These are phyloP conservation scores for Pilobolus umbonatus DNA, from an alignment of 192 early-diverging fungal species.

Conservation along the genomic window DNA sequence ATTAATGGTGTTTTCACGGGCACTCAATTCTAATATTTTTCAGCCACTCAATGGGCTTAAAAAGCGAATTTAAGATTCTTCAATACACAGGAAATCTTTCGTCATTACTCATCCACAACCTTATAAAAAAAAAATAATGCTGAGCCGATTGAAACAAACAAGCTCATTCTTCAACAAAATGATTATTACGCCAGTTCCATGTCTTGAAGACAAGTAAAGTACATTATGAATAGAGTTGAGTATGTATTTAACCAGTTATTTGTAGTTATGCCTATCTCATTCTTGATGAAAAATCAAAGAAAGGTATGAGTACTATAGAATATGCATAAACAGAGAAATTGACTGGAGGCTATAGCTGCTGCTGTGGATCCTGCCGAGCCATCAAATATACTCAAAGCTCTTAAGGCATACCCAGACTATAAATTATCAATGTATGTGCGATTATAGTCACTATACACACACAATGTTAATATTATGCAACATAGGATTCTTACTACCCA, in stretches of 20 bases:
- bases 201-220: slow-evolving; percentile 35
- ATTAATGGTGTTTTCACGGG: too few species aligned
- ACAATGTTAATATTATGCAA: not conserved
- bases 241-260: not conserved
- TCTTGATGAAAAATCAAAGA: slow-evolving; percentile 27
- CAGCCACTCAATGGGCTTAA: too few species aligned
- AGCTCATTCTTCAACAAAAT: slow-evolving; percentile 13
- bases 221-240: not conserved
- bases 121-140: slow-evolving; percentile 7
- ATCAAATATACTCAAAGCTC: slow-evolving; percentile 19
- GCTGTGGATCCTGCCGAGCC: slow-evolving; percentile 35
- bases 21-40: too few species aligned
- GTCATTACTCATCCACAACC: too few species aligned
- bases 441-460: not conserved
- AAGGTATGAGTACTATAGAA: slow-evolving; percentile 9
- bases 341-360: slow-evolving; percentile 16
- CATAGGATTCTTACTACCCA: slow-evolving; percentile 37
- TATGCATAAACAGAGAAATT: not conserved
- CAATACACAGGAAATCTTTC: too few species aligned
- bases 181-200: slow-evolving; percentile 30
- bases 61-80: too few species aligned
- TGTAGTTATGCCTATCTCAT: slow-evolving; percentile 33
- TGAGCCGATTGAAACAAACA: slow-evolving; percentile 5
- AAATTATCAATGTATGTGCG: slow-evolving; percentile 24
- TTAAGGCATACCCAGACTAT: slow-evolving; percentile 21